Base-by-base conservation (phyloP, 2,329 filamentous ascomycete genomes). In the Cladophialophora exuberans region DNA sequence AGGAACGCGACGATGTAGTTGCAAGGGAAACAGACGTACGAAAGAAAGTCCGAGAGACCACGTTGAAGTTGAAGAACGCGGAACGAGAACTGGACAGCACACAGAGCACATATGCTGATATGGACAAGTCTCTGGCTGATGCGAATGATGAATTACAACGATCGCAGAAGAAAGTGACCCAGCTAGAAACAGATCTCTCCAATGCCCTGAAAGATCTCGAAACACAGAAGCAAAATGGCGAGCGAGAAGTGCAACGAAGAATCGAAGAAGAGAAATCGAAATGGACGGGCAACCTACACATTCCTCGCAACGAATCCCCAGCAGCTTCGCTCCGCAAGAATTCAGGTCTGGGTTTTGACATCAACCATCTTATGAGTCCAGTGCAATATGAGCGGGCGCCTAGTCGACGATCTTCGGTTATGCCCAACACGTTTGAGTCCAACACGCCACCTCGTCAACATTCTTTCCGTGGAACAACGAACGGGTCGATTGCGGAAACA, bases 1-100 rank as follows among this genome's bases (percentile, higher is more conserved):
- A 88, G 68, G 95, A 99, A 70, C 84, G 90, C 52, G 92, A 97
- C 67, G 94, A 99, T 66, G 83, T 89, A 6, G 80, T 85, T 45
- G 86, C 86, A 63, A 85, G 90, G 55, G 94, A 99, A 73, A 87
- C 84, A 4, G 94, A 97, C 33, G 83, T 96, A 73, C 82, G 94
- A 62, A 90, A 88, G 69, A 97, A 95, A 73, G 88, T 91, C 50
- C 83, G 94, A 59, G 94, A 99, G 72, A 80, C 87, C 82, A 88
- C 88, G 50, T 73, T 80, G 13, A 88, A 83, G 69, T 76, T 77
- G 9, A 83, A 89, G 64, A 83, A 81, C 50, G 76, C 88, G 18
- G 91, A 96, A 69, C 89, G 96, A 62, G 91, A 97, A 62, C 73
- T 96, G 4, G 90, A 97, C 65, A 59, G 83, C 78, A 64, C 85